Conservation (phyloP, 352 stramenopile species). For the Globisporangium okanoganense region DNA sequence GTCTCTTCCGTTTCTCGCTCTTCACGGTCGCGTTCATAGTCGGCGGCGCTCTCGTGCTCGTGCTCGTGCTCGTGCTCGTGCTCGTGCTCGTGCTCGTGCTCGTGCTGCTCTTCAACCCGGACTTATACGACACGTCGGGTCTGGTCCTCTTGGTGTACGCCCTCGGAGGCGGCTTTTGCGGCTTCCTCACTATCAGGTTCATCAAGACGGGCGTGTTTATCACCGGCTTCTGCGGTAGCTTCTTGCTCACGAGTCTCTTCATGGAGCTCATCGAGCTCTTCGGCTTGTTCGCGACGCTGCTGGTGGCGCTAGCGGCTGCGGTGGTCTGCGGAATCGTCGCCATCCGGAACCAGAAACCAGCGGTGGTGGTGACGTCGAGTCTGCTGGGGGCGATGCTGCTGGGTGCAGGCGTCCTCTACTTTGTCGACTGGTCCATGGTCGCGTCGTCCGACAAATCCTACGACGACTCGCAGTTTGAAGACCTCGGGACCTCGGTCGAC, state of each 20-base stretch:
- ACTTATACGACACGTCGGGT: no score
- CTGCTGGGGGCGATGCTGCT: neutral
- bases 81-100: neutral
- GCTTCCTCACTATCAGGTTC: neutral
- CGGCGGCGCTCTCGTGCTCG: neutral
- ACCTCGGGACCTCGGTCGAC: no score
- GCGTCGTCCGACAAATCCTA: no score
- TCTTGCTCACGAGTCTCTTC: neutral
- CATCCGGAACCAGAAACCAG: neutral
- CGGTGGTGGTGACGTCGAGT: neutral
- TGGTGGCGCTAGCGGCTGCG: neutral
- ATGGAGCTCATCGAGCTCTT: neutral
- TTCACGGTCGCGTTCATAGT: neutral
- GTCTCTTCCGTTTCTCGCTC: neutral
- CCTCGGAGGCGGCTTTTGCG: no score
- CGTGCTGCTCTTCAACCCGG: no score
- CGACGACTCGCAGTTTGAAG: no score
- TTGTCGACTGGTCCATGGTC: no score
- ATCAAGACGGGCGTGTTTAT: neutral
- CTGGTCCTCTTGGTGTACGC: no score
- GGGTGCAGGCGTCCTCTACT: no score
- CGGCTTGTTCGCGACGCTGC: neutral
- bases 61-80: neutral
- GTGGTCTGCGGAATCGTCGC: neutral
- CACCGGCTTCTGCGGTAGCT: neutral